Conservation (phyloP, 257 asterid genomes). For the Capsicum rhomboideum region DNA sequence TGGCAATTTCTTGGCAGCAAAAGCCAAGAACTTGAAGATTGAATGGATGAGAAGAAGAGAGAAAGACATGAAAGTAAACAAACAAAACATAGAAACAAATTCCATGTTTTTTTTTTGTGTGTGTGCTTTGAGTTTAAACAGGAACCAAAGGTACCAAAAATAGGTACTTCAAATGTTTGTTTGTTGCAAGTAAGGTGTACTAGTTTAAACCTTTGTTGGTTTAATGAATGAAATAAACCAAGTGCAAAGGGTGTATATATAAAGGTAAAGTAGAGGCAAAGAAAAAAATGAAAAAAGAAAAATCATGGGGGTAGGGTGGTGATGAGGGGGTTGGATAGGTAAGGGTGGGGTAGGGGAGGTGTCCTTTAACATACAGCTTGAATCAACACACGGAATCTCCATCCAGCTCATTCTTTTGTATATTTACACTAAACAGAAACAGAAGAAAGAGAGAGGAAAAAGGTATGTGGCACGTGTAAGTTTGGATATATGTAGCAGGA, state of each 20-base stretch:
- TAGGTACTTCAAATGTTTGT: background rate
- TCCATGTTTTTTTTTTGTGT: conserved; percentile 34
- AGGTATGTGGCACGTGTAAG: background rate
- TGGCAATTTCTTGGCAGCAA: conserved; percentile 26
- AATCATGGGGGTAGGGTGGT: background rate
- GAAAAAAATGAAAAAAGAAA: too few species aligned
- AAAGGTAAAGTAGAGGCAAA: conserved; percentile 11
- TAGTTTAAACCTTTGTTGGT: background rate
- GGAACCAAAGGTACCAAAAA: background rate
- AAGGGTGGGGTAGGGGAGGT: background rate
- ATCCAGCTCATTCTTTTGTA: conserved; percentile 48
- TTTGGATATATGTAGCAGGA: background rate
- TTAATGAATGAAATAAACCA: conserved; percentile 11
- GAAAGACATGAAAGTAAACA: conserved; percentile 3
- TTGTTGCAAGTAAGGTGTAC: background rate
- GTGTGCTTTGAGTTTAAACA: background rate
- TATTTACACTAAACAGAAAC: background rate
- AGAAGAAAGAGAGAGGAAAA: conserved; percentile 1
- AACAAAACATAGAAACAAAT: conserved; percentile 12
- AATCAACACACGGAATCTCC: conserved; percentile 49
- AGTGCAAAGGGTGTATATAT: conserved; percentile 22
- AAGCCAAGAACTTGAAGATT: conserved; percentile 22
- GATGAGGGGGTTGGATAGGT: background rate
- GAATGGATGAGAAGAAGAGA: conserved; percentile 6
- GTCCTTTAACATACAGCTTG: conserved; percentile 52